Conservation (phyloP, 768 basidiomycete genomes). For the Calvatia gigantea region DNA sequence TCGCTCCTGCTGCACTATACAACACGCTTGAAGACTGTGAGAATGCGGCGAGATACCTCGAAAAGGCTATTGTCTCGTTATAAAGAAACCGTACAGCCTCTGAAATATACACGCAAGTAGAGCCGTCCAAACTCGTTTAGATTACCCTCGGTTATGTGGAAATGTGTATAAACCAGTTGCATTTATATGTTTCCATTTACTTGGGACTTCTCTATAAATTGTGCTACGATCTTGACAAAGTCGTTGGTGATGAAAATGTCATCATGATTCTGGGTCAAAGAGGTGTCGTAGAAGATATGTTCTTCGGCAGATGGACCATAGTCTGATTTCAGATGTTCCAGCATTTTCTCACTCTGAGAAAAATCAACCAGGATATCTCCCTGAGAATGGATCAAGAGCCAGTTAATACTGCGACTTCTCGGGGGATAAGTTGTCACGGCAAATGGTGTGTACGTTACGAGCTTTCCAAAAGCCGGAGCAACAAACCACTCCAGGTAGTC, state of each 20-base stretch:
- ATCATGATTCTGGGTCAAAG: slow-evolving; percentile 51
- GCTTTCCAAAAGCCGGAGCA: slow-evolving; percentile 53
- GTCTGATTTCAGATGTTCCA: slow-evolving; percentile 43
- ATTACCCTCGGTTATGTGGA: not conserved
- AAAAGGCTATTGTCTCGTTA: slow-evolving; percentile 47
- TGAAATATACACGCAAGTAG: not conserved
- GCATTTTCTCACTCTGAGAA: slow-evolving; percentile 59
- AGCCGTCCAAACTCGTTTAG: not conserved
- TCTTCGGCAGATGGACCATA: slow-evolving; percentile 23
- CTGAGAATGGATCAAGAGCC: slow-evolving; percentile 74
- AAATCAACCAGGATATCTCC: slow-evolving; percentile 68
- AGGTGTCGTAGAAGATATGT: slow-evolving; percentile 31
- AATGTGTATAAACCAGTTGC: not conserved
- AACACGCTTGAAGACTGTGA: slow-evolving; percentile 79
- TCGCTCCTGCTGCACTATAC: slow-evolving; percentile 86
- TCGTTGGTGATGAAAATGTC: slow-evolving; percentile 39
- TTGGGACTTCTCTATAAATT: slow-evolving; percentile 29
- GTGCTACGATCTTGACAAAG: slow-evolving; percentile 44
- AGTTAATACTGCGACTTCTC: slow-evolving; percentile 38
- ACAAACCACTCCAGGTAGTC: slow-evolving; percentile 71
- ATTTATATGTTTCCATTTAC: not conserved
- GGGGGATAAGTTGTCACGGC: slow-evolving; percentile 41
- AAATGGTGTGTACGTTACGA: slow-evolving; percentile 43
- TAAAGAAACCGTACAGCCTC: not conserved
- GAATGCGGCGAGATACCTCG: slow-evolving; percentile 60